A percentile compares a stretch with the other conserved stretches of the same genome.
phyloP scores from a whole-genome alignment of 2,329 filamentous ascomycete species.

The Penicillium sp. region DNA sequence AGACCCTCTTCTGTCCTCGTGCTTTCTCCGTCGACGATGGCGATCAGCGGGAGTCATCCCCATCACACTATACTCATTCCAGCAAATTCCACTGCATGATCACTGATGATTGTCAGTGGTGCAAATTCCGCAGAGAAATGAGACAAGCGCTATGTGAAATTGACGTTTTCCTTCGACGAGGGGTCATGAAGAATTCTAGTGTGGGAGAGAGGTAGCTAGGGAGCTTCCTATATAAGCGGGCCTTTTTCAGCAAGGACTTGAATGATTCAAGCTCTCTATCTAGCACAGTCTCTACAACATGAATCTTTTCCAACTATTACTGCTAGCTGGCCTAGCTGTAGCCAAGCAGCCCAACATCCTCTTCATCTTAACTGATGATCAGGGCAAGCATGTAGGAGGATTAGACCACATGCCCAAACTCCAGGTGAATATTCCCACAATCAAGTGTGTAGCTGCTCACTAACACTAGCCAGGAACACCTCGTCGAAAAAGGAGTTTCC shows the following conservation, averaged over 20 bases:
- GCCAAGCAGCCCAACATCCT: conserved; percentile 56
- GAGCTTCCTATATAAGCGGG: conserved; percentile 2
- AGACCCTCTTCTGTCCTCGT: background rate
- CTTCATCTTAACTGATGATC: conserved; percentile 68
- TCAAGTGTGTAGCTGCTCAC: background rate
- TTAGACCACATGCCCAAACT: conserved; percentile 54
- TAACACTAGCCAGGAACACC: conserved; percentile 48
- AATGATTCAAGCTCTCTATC: background rate
- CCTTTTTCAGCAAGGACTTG: background rate
- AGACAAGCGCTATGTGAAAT: conserved; percentile 11
- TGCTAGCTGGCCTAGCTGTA: conserved; percentile 14
- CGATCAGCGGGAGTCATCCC: conserved; percentile 5
- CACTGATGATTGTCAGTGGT: conserved; percentile 8
- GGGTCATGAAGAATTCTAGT: background rate
- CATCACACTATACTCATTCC: conserved; percentile 3
- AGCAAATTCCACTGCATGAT: conserved; percentile 6
- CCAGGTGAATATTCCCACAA: conserved; percentile 12
- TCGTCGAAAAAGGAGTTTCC: conserved; percentile 57
- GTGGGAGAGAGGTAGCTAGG: background rate
- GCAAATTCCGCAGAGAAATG: conserved; percentile 23
- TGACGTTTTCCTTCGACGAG: background rate
- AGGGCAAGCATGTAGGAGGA: conserved; percentile 48
- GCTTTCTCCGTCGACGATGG: background rate
- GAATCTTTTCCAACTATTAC: conserved; percentile 11
- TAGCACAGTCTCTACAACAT: background rate